These are phyloP conservation scores for Phytophthora syringae DNA, from an alignment of 352 stramenopile species.

Conservation along the genomic window DNA sequence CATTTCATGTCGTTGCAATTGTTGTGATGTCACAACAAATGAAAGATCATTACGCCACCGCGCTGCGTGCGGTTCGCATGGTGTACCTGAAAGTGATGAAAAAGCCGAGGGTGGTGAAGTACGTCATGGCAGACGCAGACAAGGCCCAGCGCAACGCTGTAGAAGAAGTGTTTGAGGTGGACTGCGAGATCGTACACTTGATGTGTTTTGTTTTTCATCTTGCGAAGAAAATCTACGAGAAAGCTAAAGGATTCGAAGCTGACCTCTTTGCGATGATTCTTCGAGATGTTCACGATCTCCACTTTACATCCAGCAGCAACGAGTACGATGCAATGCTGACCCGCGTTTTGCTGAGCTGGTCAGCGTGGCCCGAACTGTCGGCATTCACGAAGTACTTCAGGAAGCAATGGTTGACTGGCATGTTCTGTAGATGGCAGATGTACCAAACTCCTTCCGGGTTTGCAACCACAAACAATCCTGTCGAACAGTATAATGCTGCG, in stretches of 20 bases:
- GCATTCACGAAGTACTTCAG: constrained; percentile 6
- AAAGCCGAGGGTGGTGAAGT: background rate
- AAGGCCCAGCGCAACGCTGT: constrained; percentile 2
- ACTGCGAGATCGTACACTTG: background rate
- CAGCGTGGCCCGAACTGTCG: background rate
- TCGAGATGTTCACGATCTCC: constrained; percentile 8
- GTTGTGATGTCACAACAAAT: constrained; percentile 12
- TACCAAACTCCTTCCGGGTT: constrained; percentile 11
- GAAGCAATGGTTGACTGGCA: background rate
- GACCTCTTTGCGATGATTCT: background rate
- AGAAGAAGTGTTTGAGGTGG: constrained; percentile 4
- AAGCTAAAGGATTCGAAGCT: background rate
- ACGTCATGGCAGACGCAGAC: constrained; percentile 7
- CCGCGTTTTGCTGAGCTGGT: background rate
- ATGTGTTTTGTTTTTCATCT: constrained; percentile 24
- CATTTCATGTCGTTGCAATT: constrained; percentile 32
- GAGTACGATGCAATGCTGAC: background rate
- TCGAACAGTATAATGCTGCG: constrained; percentile 9
- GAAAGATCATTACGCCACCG: background rate
- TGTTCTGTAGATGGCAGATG: constrained; percentile 16
- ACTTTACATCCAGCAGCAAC: background rate
- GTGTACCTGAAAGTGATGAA: constrained; percentile 1
- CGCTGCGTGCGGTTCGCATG: background rate
- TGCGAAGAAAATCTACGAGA: constrained; percentile 12
- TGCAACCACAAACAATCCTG: constrained; percentile 1